Base-by-base conservation (phyloP, 352 stramenopile species). In the Pythium folliculosum region DNA sequence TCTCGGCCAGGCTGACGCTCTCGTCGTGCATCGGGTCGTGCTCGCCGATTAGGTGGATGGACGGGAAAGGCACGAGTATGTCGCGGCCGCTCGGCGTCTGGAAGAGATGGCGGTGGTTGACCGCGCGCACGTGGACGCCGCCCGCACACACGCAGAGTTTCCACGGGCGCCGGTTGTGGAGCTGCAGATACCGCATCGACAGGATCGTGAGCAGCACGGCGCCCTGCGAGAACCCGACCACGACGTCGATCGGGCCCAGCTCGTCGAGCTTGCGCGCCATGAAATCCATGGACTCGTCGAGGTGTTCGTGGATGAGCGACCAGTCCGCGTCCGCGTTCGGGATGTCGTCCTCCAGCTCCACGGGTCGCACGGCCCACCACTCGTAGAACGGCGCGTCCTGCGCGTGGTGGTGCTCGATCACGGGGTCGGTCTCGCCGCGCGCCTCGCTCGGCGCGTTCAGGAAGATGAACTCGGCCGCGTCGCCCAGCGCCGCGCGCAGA, bases 201-300 rank as follows among this genome's bases (percentile, higher is more conserved):
- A 93, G 50, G 12, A 82, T 67, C 35, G 81, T 91, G 8, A 90
- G 59, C 68, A 91, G 80, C 23, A 85, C 77, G 3, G 81, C 78
- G 43, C 88, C 88, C 57, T 96, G 88, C 4, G 83, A 94, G 52
- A 96, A 96, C 16, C 84, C 85, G 9, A 93, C 47, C 19, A 89
- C 81, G 55, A 92, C 68, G 56, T 96, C 88, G 38, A 91, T 89
- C 9, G 88, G 82, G 14, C 86, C 88, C 19, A 92, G 61, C 37
- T 79, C 54, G 3, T 71, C 56, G 1, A 94, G 63, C 64, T 91
- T 78, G 25, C 84, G 63, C 48, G 87, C 70, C 63, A 95, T 77
- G 51, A 76, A 83, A 57, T 86, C 77, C 21, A 91, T 73, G 16
- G 78, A 76, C 51, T 71, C 60, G 48, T 62, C 64, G 14, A 62